These are phyloP conservation scores for Scedosporium dehoogii DNA, from an alignment of 2,329 filamentous ascomycete genomes.

Conservation along the genomic window DNA sequence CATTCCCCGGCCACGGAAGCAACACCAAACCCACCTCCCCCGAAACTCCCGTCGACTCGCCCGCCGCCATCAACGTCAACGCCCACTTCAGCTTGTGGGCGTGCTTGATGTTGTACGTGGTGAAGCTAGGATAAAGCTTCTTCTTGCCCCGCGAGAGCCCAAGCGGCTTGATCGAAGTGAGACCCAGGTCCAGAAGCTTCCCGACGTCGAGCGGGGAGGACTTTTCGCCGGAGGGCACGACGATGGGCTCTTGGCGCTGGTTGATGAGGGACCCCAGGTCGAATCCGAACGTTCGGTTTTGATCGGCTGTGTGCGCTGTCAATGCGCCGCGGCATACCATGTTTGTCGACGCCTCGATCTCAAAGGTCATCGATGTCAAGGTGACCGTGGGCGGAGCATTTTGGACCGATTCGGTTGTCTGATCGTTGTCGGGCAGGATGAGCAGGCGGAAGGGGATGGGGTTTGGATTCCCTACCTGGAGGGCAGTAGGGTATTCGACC, in stretches of 20 bases:
- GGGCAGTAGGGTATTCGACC: constrained; percentile 15
- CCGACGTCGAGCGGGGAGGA: constrained; percentile 8
- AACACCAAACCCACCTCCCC: background rate
- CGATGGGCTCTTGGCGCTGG: background rate
- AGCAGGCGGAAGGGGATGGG: constrained; percentile 15
- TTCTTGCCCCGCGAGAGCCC: background rate
- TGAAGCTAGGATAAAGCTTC: constrained; percentile 13
- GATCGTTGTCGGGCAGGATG: constrained; percentile 8
- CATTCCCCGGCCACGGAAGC: background rate
- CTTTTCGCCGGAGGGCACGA: constrained; percentile 5
- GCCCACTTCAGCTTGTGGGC: constrained; percentile 15
- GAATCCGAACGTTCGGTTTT: constrained; percentile 4
- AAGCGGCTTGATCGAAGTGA: background rate
- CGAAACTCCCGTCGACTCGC: background rate
- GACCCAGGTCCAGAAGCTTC: background rate
- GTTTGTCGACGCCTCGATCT: constrained; percentile 10
- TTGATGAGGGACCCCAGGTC: constrained; percentile 5
- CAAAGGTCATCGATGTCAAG: constrained; percentile 11
- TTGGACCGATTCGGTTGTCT: constrained; percentile 11
- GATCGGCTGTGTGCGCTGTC: background rate
- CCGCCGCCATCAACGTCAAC: constrained; percentile 1
- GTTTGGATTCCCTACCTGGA: constrained; percentile 19
- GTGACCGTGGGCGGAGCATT: constrained; percentile 9
- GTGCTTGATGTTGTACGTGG: constrained; percentile 17
- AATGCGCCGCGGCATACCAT: constrained; percentile 11